Evolutionary conservation across 331 rosid genomes (phyloP), one percentile per base, ranked within the genome.

Genomic region (Quercus lobata): DNA sequence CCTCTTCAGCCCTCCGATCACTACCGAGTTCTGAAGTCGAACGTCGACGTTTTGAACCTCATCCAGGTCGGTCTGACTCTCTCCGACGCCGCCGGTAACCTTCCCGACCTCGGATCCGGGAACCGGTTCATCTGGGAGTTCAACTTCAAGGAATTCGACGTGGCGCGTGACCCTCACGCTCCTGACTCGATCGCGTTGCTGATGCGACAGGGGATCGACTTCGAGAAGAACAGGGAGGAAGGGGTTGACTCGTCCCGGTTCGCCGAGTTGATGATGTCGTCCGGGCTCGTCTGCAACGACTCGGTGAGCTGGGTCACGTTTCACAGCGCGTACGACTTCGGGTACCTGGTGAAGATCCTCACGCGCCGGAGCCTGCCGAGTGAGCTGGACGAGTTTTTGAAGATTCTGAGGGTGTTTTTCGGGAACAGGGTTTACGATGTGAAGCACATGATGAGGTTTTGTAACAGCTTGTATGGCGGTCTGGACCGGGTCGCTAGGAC

Each of bases 321-420:
- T 37, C 97, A 92, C 72, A 89, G 98, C 78, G 90, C 96, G 1
- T 90, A 94, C 25, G 98, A 92, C 46, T 94, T 94, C 16, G 94
- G 94, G 5, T 94, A 94, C 71, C 73, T 94, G 54, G 83, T 90
- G 3, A 94, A 94, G 89, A 84, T 90, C 21, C 80, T 94, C 72
- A 90, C 94, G n/a, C 76, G 86, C 60, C 85, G 76, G 61, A 9
- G 3, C 17, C 41, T 94, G n/a, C 98, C 97, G 0, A 6, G 66
- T 4, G 71, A 81, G 22, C 27, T 94, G 24, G 81, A 81, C 60
- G 90, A 89, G 14, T 94, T 94, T 34, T 12, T 89, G 56, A 37
- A 4, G 5, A 19, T 57, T 0, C 3, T 83, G 57, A 89, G 79
- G 89, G 80, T 22, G 4, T 71, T 89, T 76, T 92, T 94, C 25